Base-by-base conservation (phyloP, 768 basidiomycete species). In the Suillus tomentosus region DNA sequence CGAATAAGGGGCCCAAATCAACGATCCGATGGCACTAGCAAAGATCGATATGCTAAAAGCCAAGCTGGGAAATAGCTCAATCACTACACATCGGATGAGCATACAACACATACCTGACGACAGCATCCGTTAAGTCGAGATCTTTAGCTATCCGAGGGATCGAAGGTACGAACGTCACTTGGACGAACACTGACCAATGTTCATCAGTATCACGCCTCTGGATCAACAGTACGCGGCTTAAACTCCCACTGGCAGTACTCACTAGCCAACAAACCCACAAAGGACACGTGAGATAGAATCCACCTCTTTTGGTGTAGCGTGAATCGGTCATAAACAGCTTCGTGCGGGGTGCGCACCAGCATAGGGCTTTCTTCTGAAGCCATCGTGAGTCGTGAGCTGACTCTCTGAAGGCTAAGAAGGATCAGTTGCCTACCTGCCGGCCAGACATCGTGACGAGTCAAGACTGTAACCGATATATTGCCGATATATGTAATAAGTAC, bases 111-210 rank as follows among this genome's bases (percentile, higher is more conserved):
- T 60, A 85, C 86, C 86, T 89, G 59, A 92, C 81, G 19, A 88
- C 73, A 17, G 83, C 68, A 0, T 81, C 82, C 0, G 89, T 84
- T 0, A 88, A 79, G 31, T 82, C 56, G 11, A 94, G 73, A 64
- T 94, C 91, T 34, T 73, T 74, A 9, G 91, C 85, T 53, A 95
- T 86, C 58, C 89, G 83, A 0, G 91, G 90, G 63, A 94, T 89
- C 0, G 87, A 86, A 0, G 91, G 91, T 2, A 91, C 81, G 72
- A 94, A 92, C 0, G 85, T 85, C 0, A 85, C 87, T 8, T 84
- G 78, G 0, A 89, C 85, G 64, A 94, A 86, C 43, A 89, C 91
- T 94, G 62, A 1, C 54, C 17, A 39, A 67, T 17, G 55, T 37
- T 43, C 50, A 56, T 57, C 43, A 27, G 54, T 15, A 24, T 54